Conservation (phyloP, 768 basidiomycete genomes). For the Rhizopogon vesiculosus region DNA sequence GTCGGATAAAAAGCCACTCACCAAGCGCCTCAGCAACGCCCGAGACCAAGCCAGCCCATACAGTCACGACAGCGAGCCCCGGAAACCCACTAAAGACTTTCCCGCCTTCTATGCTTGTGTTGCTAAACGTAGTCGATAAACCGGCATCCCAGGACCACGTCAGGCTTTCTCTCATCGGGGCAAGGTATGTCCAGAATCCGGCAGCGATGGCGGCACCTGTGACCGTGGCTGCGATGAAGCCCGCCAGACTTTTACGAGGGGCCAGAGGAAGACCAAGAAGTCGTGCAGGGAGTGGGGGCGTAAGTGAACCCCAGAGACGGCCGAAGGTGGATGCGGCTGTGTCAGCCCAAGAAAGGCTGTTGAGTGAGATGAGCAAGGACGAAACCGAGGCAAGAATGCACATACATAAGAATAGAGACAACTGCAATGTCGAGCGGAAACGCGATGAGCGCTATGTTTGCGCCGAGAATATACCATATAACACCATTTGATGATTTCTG, state of each 20-base stretch:
- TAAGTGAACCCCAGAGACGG: conserved; percentile 72
- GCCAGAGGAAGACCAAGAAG: conserved; percentile 62
- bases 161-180: conserved; percentile 38
- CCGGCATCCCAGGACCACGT: conserved; percentile 59
- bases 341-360: conserved; percentile 92
- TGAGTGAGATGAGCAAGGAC: conserved; percentile 1
- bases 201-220: conserved; percentile 66
- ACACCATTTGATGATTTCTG: conserved; percentile 80
- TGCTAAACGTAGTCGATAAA: conserved; percentile 28
- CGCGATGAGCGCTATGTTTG: conserved; percentile 65
- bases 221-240: conserved; percentile 71
- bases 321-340: conserved; percentile 92
- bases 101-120: conserved; percentile 1
- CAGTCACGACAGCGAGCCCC: conserved; percentile 52
- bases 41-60: conserved; percentile 71
- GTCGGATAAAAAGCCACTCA: conserved; percentile 32
- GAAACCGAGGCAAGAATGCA: conserved; percentile 10
- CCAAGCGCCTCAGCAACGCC: conserved; percentile 89
- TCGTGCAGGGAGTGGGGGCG: conserved; percentile 54
- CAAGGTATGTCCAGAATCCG: conserved; percentile 69
- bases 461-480: conserved; percentile 85
- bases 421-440: conserved; percentile 87
- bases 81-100: conserved; percentile 22
- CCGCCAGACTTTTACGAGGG: conserved; percentile 79
- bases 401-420: conserved; percentile 86